Evolutionary conservation across 2,329 filamentous ascomycete species (phyloP), one percentile per base, ranked within the genome.

Genomic region (Curvularia verruculosa): DNA sequence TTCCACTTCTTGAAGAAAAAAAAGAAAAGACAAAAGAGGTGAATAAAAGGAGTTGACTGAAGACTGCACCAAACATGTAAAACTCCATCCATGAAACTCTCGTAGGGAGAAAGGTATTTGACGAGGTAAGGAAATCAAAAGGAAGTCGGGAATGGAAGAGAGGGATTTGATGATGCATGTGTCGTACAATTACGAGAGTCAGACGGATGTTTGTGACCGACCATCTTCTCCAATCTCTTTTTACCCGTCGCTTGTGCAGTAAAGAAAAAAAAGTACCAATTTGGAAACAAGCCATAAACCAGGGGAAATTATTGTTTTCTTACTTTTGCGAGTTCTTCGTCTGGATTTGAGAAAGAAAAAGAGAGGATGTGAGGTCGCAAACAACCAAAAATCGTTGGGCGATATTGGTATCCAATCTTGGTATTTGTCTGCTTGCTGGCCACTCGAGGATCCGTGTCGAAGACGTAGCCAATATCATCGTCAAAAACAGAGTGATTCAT

Each of bases 391-490:
- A 29, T 3, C 43, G 28, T 31, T 6, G 7, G 15, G 39, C 3
- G 29, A 37, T 45, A 24, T 36, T 49, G 29, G 19, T 48, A 56
- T 56, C 49, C 54, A 56, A 44, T 56, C 37, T 53, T 43, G 21
- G 34, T 39, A 18, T 19, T 29, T 29, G 37, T 29, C 23, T 39
- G 43, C 24, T 46, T 36, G 19, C 39, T 39, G 36, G 28, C 29
- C 48, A 53, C 52, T 18, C 3, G 47, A 48, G 37, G 19, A 19
- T 37, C 41, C 15, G 39, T 24, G 39, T 24, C 19, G 18, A 31
- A 34, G 18, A 45, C 43, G 49, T 28, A 21, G n/a, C 37, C 15
- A 31, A 21, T 23, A 34, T 47, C 48, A 24, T 31, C 24, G 15
- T 5, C 13, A n/a, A 37, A 49, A 53, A 15, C 36, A 43, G 36